These are phyloP conservation scores for Apiosordaria backusii DNA, from an alignment of 495 filamentous ascomycete genomes.

Conservation along the genomic window DNA sequence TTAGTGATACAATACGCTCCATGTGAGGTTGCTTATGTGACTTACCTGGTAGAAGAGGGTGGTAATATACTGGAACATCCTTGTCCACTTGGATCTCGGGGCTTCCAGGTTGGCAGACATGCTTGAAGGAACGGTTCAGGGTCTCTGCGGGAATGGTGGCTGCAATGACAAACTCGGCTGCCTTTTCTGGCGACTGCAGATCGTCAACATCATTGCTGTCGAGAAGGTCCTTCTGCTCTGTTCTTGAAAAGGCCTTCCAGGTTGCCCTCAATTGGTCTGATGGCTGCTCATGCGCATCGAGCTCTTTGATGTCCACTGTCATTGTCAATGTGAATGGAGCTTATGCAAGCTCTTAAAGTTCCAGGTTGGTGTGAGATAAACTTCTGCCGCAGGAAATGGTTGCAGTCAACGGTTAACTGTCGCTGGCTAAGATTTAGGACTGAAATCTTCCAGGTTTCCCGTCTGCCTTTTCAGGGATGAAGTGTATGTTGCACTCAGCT, in stretches of 20 bases:
- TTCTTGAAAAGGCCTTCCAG: constrained; percentile 56
- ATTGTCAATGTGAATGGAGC: constrained; percentile 22
- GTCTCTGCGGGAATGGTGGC: constrained; percentile 35
- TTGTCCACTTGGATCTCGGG: constrained; percentile 21
- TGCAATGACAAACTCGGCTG: constrained; percentile 34
- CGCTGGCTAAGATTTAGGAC: neutral
- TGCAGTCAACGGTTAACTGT: neutral
- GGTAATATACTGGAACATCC: constrained; percentile 36
- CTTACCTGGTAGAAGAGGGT: constrained; percentile 40
- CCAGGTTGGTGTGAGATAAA: neutral
- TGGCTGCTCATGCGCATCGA: constrained; percentile 68
- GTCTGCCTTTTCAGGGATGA: neutral
- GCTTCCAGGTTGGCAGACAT: constrained; percentile 25
- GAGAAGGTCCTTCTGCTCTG: constrained; percentile 40
- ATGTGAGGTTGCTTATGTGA: neutral
- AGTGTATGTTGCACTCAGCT: neutral
- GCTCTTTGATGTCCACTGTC: constrained; percentile 42
- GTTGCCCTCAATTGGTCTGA: constrained; percentile 58
- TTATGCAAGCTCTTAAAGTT: neutral
- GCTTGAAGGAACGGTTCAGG: constrained; percentile 37
- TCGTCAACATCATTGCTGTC: constrained; percentile 43
- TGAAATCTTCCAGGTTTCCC: neutral
- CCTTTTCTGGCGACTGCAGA: constrained; percentile 29
- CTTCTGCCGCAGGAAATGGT: neutral
- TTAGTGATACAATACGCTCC: neutral